Conservation (phyloP, 2,329 filamentous ascomycete species). For the Aspergillus arachidicola region DNA sequence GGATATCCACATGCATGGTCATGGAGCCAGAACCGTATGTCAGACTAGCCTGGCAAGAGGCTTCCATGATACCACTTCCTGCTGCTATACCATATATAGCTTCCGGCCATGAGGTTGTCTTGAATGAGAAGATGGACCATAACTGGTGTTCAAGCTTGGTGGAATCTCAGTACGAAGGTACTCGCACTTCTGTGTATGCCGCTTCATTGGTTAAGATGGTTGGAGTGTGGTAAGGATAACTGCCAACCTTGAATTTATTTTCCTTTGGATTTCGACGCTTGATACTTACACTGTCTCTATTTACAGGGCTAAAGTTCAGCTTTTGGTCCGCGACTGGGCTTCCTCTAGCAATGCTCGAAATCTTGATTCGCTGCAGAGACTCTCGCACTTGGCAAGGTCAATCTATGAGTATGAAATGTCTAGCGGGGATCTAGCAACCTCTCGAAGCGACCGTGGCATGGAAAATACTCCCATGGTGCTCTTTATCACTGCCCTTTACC, state of each 20-base stretch:
- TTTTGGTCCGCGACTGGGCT: background rate
- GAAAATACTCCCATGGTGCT: background rate
- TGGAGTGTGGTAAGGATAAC: conserved; percentile 4
- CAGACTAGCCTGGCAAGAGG: background rate
- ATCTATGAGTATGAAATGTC: background rate
- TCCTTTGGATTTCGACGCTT: background rate
- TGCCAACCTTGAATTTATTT: background rate
- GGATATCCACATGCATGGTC: conserved; percentile 4
- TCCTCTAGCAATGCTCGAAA: background rate
- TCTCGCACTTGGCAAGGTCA: background rate
- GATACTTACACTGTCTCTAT: background rate
- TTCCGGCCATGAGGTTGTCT: background rate
- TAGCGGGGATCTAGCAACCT: too few species aligned
- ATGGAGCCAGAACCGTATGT: conserved; percentile 3
- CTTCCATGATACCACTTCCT: conserved; percentile 5
- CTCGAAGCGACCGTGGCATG: background rate
- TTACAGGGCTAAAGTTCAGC: background rate
- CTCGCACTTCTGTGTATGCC: background rate
- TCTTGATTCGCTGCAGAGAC: background rate
- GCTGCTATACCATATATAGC: background rate
- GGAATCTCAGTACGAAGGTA: background rate
- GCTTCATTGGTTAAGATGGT: conserved; percentile 1
- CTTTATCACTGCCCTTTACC: background rate
- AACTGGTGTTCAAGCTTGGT: background rate
- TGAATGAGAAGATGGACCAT: background rate